phyloP scores from a whole-genome alignment of 345 rosid species.

The Brassica nigra region DNA sequence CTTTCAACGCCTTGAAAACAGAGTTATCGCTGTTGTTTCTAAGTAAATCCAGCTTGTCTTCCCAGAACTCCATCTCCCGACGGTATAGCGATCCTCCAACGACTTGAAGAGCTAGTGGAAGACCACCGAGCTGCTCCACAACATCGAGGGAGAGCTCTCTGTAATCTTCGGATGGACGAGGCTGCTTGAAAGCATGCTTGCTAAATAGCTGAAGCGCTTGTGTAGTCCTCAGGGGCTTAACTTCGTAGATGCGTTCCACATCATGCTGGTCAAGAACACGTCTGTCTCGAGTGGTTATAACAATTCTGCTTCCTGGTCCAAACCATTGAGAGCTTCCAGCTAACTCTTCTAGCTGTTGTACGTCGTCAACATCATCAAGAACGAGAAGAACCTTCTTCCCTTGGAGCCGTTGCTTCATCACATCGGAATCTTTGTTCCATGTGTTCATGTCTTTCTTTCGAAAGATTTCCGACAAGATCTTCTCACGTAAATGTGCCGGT shows the following conservation, averaged over 20 bases:
- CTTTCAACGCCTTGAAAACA: constrained; percentile 21
- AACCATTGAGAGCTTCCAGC: constrained; percentile 34
- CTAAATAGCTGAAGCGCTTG: constrained; percentile 46
- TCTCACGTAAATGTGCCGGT: constrained; percentile 15
- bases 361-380: constrained; percentile 37
- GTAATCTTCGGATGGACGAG: constrained; percentile 25
- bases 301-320: constrained; percentile 43
- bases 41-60: constrained; percentile 29
- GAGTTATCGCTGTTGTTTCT: constrained; percentile 17
- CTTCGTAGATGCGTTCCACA: constrained; percentile 32
- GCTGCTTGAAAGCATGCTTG: constrained; percentile 35
- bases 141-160: constrained; percentile 28
- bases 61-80: constrained; percentile 29
- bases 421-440: constrained; percentile 12
- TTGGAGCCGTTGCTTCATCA: constrained; percentile 28
- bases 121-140: constrained; percentile 41
- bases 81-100: constrained; percentile 41
- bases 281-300: constrained; percentile 38
- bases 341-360: constrained; percentile 31
- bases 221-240: constrained; percentile 28
- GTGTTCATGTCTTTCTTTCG: constrained; percentile 6
- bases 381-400: constrained; percentile 37
- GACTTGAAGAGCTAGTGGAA: constrained; percentile 46
- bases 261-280: constrained; percentile 35
- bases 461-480: constrained; percentile 29